These are phyloP conservation scores for Inonotus obliquus DNA, from an alignment of 1,284 basidiomycete genomes.

Conservation along the genomic window DNA sequence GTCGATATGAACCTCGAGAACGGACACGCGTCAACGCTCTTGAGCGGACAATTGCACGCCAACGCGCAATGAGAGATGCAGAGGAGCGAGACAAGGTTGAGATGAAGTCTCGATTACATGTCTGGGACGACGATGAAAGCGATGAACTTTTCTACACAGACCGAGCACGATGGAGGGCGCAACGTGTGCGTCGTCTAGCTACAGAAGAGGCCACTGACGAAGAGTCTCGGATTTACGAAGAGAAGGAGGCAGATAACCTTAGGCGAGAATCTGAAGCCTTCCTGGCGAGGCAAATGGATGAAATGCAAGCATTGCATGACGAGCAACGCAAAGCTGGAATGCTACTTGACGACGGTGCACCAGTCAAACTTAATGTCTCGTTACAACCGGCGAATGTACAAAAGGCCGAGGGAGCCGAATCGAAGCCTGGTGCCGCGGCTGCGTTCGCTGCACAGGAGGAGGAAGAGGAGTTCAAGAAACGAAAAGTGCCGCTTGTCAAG, in stretches of 20 bases:
- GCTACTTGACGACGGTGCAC: constrained; percentile 85
- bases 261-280: constrained; percentile 85
- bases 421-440: constrained; percentile 36
- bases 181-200: constrained; percentile 60
- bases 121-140: constrained; percentile 90
- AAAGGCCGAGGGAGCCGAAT: constrained; percentile 49
- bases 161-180: constrained; percentile 70
- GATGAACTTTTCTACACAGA: constrained; percentile 85
- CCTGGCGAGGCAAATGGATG: constrained; percentile 85
- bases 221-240: constrained; percentile 77
- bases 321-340: constrained; percentile 85
- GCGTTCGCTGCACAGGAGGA: constrained; percentile 83
- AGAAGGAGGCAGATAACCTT: constrained; percentile 78
- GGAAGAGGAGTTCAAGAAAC: constrained; percentile 72
- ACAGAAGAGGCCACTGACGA: constrained; percentile 78
- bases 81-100: constrained; percentile 71
- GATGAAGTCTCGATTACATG: constrained; percentile 66
- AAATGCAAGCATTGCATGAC: constrained; percentile 82
- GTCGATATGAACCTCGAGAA: constrained; percentile 78
- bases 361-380: constrained; percentile 77
- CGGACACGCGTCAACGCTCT: constrained; percentile 68
- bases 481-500: constrained; percentile 78
- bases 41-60: constrained; percentile 69
- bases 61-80: constrained; percentile 65
- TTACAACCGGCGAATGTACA: constrained; percentile 42